A percentile compares a stretch with the other conserved stretches of the same genome.
phyloP scores from a whole-genome alignment of 2,329 filamentous ascomycete genomes.

The Ascochyta fabae region DNA sequence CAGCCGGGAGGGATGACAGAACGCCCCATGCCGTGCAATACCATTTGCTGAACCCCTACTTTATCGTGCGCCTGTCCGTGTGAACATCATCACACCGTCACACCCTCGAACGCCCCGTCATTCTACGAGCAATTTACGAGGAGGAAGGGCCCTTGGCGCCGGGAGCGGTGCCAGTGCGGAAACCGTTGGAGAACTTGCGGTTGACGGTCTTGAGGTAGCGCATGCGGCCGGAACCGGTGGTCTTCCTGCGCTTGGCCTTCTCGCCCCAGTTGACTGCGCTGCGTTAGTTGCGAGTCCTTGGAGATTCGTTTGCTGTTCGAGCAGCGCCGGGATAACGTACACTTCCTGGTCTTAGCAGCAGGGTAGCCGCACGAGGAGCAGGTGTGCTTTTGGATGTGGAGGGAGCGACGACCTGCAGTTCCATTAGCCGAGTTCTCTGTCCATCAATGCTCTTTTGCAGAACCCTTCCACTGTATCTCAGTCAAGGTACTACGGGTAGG shows the following conservation, averaged over 20 bases:
- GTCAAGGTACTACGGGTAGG: slow-evolving; percentile 25
- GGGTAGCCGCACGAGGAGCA: slow-evolving; percentile 97
- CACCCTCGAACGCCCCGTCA: slow-evolving; percentile 23
- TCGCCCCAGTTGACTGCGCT: slow-evolving; percentile 95
- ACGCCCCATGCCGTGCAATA: slow-evolving; percentile 50
- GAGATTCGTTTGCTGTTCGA: slow-evolving; percentile 5
- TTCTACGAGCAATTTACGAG: slow-evolving; percentile 33
- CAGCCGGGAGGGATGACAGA: slow-evolving; percentile 45
- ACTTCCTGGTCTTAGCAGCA: slow-evolving; percentile 96
- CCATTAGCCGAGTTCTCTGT: slow-evolving; percentile 36
- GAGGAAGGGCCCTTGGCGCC: slow-evolving; percentile 71
- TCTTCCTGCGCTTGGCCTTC: slow-evolving; percentile 99
- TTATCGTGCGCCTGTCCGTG: slow-evolving; percentile 40
- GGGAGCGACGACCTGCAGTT: slow-evolving; percentile 81
- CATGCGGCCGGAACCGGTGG: slow-evolving; percentile 95
- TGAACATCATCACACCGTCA: slow-evolving; percentile 36
- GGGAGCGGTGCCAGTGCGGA: slow-evolving; percentile 89
- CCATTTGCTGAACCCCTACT: slow-evolving; percentile 43
- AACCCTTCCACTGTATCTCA: slow-evolving; percentile 22
- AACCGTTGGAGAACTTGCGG: slow-evolving; percentile 96
- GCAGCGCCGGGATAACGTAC: slow-evolving; percentile 67
- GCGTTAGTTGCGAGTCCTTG: slow-evolving; percentile 32
- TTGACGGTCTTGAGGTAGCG: slow-evolving; percentile 91
- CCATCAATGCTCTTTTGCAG: slow-evolving; percentile 18
- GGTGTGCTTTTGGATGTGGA: slow-evolving; percentile 99